A percentile compares a stretch with the other conserved stretches of the same genome.
Evolutionary conservation across 495 filamentous ascomycete species (phyloP).

Genomic region (Talaromyces proteolyticus): DNA sequence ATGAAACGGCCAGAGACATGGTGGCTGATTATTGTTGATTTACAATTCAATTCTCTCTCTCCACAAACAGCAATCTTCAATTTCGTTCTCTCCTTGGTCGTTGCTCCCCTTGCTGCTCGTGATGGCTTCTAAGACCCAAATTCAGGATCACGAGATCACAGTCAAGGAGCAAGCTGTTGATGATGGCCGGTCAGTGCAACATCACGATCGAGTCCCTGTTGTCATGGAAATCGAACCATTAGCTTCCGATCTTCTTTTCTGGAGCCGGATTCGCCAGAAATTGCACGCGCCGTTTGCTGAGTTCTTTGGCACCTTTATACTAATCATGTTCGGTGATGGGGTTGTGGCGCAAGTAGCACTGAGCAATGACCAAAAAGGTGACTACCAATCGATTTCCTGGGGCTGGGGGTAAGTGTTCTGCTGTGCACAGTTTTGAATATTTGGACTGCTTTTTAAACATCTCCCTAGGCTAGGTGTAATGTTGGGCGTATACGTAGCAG

Average conservation of each 20-base stretch:
- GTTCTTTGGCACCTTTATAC: slow-evolving; percentile 58
- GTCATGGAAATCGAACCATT: background rate
- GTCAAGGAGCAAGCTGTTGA: background rate
- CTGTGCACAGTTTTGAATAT: background rate
- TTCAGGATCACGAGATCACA: background rate
- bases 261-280: slow-evolving; percentile 39
- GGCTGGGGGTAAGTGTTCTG: slow-evolving; percentile 50
- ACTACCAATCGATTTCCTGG: slow-evolving; percentile 58
- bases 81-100: background rate
- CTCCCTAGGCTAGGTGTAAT: slow-evolving; percentile 46
- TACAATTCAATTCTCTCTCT: background rate
- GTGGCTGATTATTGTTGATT: background rate
- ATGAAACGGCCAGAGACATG: background rate
- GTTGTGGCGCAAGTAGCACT: slow-evolving; percentile 54
- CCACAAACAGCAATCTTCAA: background rate
- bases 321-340: slow-evolving; percentile 60
- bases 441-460: background rate
- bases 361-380: slow-evolving; percentile 41
- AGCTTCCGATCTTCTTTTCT: slow-evolving; percentile 19
- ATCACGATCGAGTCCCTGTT: background rate
- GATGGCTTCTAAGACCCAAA: background rate
- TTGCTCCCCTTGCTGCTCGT: background rate
- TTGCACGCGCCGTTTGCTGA: slow-evolving; percentile 55
- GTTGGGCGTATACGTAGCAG: slow-evolving; percentile 59
- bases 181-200: background rate